phyloP scores from a whole-genome alignment of 2,329 filamentous ascomycete species.

The Fonsecaea monophora region DNA sequence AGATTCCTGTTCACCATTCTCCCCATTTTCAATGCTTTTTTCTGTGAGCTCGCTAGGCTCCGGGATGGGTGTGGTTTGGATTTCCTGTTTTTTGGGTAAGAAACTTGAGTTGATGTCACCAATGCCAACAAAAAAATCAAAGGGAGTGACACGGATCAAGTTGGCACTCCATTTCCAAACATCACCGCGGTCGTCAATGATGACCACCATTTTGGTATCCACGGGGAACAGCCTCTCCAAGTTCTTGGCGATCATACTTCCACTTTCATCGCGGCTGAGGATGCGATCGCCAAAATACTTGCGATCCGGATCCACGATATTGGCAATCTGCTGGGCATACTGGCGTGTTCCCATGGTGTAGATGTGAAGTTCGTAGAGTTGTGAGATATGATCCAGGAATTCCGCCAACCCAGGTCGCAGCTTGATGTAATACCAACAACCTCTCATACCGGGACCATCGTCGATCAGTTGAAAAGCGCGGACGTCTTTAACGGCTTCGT shows the following conservation, averaged over 20 bases:
- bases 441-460: slow-evolving; percentile 74
- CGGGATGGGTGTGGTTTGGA: slow-evolving; percentile 57
- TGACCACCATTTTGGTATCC: slow-evolving; percentile 98
- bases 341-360: slow-evolving; percentile 99
- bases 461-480: slow-evolving; percentile 86
- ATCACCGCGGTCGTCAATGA: slow-evolving; percentile 95
- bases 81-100: slow-evolving; percentile 74
- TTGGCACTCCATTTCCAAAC: slow-evolving; percentile 95
- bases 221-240: slow-evolving; percentile 91
- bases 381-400: slow-evolving; percentile 78
- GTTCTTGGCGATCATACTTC: slow-evolving; percentile 88
- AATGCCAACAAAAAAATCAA: slow-evolving; percentile 97
- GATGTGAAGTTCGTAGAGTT: slow-evolving; percentile 92
- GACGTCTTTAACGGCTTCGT: slow-evolving; percentile 88
- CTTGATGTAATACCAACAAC: slow-evolving; percentile 99
- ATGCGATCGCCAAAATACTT: slow-evolving; percentile 93
- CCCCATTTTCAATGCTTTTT: slow-evolving; percentile 39
- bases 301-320: slow-evolving; percentile 87
- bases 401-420: slow-evolving; percentile 83
- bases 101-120: slow-evolving; percentile 99
- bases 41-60: slow-evolving; percentile 37
- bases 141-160: slow-evolving; percentile 91
- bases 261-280: slow-evolving; percentile 95
- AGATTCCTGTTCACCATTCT: slow-evolving; percentile 18
- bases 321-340: slow-evolving; percentile 91